These are phyloP conservation scores for Yamadazyma akitaensis DNA, from an alignment of 805 yeast genomes.

Conservation along the genomic window DNA sequence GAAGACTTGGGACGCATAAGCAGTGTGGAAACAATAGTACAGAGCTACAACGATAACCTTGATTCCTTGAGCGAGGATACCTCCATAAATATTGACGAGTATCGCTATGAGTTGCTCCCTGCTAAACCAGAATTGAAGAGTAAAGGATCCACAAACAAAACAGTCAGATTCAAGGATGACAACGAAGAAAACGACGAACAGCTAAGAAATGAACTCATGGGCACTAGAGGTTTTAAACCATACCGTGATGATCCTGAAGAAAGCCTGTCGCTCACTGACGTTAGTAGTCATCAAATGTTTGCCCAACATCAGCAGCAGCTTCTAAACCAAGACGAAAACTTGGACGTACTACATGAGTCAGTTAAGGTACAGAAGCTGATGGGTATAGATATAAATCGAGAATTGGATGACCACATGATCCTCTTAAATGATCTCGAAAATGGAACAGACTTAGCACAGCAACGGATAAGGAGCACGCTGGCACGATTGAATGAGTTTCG, in stretches of 20 bases:
- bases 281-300: constrained; percentile 37
- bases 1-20: constrained; percentile 21
- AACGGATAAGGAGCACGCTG: constrained; percentile 30
- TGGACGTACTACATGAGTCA: constrained; percentile 32
- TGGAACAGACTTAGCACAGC: constrained; percentile 37
- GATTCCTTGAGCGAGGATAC: constrained; percentile 22
- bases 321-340: constrained; percentile 34
- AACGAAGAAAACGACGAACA: constrained; percentile 21
- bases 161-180: constrained; percentile 39
- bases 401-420: constrained; percentile 41
- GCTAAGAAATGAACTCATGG: constrained; percentile 32
- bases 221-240: constrained; percentile 31
- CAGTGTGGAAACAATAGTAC: constrained; percentile 12
- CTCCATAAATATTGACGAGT: constrained; percentile 30
- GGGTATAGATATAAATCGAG: constrained; percentile 38
- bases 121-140: constrained; percentile 6
- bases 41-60: constrained; percentile 18
- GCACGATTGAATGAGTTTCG: constrained; percentile 30
- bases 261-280: constrained; percentile 11
- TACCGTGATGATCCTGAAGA: constrained; percentile 28
- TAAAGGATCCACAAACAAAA: constrained; percentile 15
- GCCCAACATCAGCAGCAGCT: constrained; percentile 42
- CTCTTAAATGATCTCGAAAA: constrained; percentile 38
- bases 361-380: constrained; percentile 36
- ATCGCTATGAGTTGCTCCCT: constrained; percentile 16